Conservation (phyloP, 345 rosid species). For the Populus simonii region DNA sequence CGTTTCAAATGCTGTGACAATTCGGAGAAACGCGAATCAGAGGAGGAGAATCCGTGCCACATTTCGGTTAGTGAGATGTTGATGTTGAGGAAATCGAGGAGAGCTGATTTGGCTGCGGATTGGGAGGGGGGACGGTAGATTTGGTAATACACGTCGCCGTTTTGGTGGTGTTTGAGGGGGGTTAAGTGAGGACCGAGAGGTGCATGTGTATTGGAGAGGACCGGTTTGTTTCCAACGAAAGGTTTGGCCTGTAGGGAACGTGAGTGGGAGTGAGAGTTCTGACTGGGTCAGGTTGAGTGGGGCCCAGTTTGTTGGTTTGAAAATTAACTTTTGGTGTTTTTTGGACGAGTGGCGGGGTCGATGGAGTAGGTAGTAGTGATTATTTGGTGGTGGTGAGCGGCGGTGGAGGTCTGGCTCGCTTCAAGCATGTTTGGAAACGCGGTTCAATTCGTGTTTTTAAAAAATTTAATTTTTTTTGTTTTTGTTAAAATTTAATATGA, state of each 20-base stretch:
- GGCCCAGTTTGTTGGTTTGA: slow-evolving; percentile 36
- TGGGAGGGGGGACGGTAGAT: slow-evolving; percentile 47
- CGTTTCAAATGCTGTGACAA: slow-evolving; percentile 59
- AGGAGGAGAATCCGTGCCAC: slow-evolving; percentile 60
- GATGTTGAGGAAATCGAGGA: slow-evolving; percentile 75
- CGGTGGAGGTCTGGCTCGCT: slow-evolving; percentile 43
- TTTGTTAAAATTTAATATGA: too few relatives aligned
- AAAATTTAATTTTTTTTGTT: too few relatives aligned
- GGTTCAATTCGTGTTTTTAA: too few relatives aligned
- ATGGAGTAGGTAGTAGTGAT: neutral
- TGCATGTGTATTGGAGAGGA: slow-evolving; percentile 60
- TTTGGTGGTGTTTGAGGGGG: slow-evolving; percentile 60
- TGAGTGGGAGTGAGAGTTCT: slow-evolving; percentile 72
- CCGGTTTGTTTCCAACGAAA: slow-evolving; percentile 93
- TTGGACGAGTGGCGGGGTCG: neutral
- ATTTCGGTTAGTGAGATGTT: slow-evolving; percentile 50
- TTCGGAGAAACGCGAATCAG: slow-evolving; percentile 65
- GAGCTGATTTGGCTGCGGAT: slow-evolving; percentile 50
- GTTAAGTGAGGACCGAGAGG: slow-evolving; percentile 68
- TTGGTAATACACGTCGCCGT: slow-evolving; percentile 51
- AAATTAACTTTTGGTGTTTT: neutral
- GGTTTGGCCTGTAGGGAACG: slow-evolving; percentile 95
- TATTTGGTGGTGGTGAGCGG: slow-evolving; percentile 28
- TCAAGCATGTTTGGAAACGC: too few relatives aligned
- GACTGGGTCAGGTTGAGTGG: slow-evolving; percentile 55